Base-by-base conservation (phyloP, 2,329 filamentous ascomycete genomes). In the Sporothrix brunneoviolacea region DNA sequence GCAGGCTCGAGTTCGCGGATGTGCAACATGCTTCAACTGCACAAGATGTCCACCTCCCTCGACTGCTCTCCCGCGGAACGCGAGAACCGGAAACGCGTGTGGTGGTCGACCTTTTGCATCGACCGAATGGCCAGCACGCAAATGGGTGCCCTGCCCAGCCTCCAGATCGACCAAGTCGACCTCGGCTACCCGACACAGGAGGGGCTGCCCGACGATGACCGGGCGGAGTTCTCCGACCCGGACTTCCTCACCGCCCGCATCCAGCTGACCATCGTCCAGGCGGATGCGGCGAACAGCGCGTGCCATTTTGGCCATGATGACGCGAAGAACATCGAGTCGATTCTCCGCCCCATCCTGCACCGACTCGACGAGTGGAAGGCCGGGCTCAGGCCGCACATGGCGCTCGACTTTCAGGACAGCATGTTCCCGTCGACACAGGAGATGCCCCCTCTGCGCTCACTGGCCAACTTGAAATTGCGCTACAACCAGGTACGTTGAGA, bases 1-100 rank as follows among this genome's bases (percentile, higher is more conserved):
- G 37, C 50, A 6, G 50, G 50, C 2, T 2, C 42, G n/a, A 52
- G 50, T 16, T 37, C 43, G 9, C 42, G 50, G 1, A 47, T 52
- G 42, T 52, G 50, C 43, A 52, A 52, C 30, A 52, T 52, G 50
- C 24, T 52, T 4, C 50, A 40, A 16, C 19, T 52, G 30, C 50
- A 52, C 28, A 21, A 42, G 19, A 24, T 21, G 10, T 2, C 50
- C 2, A 8, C 43, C 1, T 12, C 42, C 4, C 15, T 24, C 15
- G 43, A 42, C 30, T 37, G 43, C 30, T 24, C 38, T 1, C 42
- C 37, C 2, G 44, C 28, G 4, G 42, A 52, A 18, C 42, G 30
- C 4, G 42, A 52, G 24, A 44, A 52, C 30, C 13, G 36, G 7
- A 52, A 52, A 24, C 28, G 42, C 6, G 40, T 52, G 8, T 52